Conservation (phyloP, 805 yeast genomes). For the Pichia kluyveri region DNA sequence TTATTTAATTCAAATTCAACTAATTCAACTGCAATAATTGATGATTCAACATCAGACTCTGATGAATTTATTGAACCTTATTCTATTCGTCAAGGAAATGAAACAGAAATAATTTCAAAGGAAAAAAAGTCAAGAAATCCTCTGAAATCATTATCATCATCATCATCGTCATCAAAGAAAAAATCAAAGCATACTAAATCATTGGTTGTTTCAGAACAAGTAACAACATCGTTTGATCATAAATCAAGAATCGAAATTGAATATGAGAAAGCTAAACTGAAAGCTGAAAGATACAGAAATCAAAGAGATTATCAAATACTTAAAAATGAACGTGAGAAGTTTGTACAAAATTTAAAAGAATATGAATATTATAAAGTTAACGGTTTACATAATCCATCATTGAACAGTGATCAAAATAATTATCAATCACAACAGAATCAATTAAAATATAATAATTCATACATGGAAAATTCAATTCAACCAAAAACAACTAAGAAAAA, state of each 20-base stretch:
- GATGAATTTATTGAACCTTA: too few relatives aligned
- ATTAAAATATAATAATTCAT: too few relatives aligned
- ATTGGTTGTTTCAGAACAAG: not conserved
- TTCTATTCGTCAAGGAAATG: too few relatives aligned
- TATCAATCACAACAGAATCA: not conserved
- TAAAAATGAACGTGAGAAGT: not conserved
- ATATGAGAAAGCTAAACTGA: constrained; percentile 4
- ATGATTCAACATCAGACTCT: too few relatives aligned
- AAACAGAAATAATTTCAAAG: too few relatives aligned
- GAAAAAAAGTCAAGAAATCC: too few relatives aligned
- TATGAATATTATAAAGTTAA: constrained; percentile 10
- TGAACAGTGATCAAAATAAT: not conserved
- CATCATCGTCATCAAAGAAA: too few relatives aligned
- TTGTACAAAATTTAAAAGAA: constrained; percentile 3
- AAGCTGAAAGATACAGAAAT: constrained; percentile 4
- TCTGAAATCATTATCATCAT: too few relatives aligned
- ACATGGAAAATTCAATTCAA: too few relatives aligned
- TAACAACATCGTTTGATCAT: not conserved
- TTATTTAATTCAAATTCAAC: not conserved
- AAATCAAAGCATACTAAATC: too few relatives aligned
- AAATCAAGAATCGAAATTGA: constrained; percentile 6
- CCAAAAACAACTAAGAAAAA: not conserved
- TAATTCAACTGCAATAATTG: not conserved
- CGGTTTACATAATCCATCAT: constrained; percentile 1
- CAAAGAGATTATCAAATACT: constrained; percentile 1